A percentile compares a stretch with the other conserved stretches of the same genome.
Evolutionary conservation across 1,139 yeast genomes (phyloP).

Genomic region (Hansenula lynferdii): DNA sequence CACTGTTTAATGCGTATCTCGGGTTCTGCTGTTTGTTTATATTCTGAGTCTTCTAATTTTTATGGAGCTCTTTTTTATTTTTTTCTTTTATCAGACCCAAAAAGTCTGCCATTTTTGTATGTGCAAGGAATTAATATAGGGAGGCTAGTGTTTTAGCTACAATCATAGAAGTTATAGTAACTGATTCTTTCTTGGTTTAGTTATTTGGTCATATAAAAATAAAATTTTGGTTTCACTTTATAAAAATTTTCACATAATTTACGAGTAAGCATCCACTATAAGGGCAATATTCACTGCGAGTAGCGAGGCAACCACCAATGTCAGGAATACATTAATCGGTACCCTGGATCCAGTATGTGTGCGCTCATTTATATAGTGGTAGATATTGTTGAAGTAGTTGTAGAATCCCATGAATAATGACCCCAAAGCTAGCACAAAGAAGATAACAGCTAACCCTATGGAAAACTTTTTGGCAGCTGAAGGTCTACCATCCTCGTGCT

Average conservation of each 20-base stretch:
- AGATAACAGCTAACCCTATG: slow-evolving; percentile 33
- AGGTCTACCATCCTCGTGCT: slow-evolving; percentile 13
- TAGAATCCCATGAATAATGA: slow-evolving; percentile 37
- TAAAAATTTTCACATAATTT: neutral
- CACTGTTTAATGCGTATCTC: no score
- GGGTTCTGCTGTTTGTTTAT: no score
- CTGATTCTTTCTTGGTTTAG: no score
- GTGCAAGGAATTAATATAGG: no score
- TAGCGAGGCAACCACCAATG: slow-evolving; percentile 36
- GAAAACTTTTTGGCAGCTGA: slow-evolving; percentile 22
- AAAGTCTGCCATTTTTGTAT: no score
- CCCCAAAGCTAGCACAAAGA: slow-evolving; percentile 36
- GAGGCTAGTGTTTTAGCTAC: no score
- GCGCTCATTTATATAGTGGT: slow-evolving; percentile 38
- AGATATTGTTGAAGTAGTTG: slow-evolving; percentile 44
- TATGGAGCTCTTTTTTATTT: no score
- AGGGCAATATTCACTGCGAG: slow-evolving; percentile 40
- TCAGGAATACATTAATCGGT: slow-evolving; percentile 36
- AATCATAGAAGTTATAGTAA: no score
- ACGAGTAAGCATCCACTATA: slow-evolving; percentile 22
- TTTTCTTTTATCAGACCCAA: no score
- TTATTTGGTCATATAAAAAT: no score
- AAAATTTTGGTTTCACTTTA: no score
- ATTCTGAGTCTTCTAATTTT: no score
- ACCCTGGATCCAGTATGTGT: slow-evolving; percentile 38